phyloP scores from a whole-genome alignment of 2,329 filamentous ascomycete genomes.

The Paracamarosporium sp. region DNA sequence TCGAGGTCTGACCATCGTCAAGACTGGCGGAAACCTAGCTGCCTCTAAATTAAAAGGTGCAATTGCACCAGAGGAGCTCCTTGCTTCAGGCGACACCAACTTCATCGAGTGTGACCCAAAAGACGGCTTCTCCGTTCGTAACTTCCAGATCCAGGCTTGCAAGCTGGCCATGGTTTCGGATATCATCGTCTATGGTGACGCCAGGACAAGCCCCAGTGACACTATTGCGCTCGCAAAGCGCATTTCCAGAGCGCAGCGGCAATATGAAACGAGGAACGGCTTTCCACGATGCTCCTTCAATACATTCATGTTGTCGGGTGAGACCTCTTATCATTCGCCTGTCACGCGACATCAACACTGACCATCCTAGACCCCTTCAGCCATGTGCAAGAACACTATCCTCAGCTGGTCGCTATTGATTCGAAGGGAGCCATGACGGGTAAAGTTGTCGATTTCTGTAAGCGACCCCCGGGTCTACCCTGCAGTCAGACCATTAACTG shows the following conservation, averaged over 20 bases:
- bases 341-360: slow-evolving; percentile 1
- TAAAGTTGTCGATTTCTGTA: slow-evolving; percentile 82
- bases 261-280: slow-evolving; percentile 71
- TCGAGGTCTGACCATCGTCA: slow-evolving; percentile 83
- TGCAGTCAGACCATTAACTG: slow-evolving; percentile 4
- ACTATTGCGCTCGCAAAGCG: slow-evolving; percentile 68
- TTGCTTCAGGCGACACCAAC: slow-evolving; percentile 62
- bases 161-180: slow-evolving; percentile 90
- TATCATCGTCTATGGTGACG: slow-evolving; percentile 88
- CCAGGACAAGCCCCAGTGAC: slow-evolving; percentile 66
- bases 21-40: slow-evolving; percentile 81
- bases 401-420: slow-evolving; percentile 77
- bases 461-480: slow-evolving; percentile 28
- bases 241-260: slow-evolving; percentile 77
- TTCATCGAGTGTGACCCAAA: slow-evolving; percentile 86
- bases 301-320: slow-evolving; percentile 77
- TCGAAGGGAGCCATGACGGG: slow-evolving; percentile 75
- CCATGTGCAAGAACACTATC: slow-evolving; percentile 71
- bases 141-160: slow-evolving; percentile 94
- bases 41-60: slow-evolving; percentile 84
- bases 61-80: slow-evolving; percentile 79
- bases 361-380: slow-evolving; percentile 33
- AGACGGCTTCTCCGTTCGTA: slow-evolving; percentile 93
- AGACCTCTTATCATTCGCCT: slow-evolving; percentile 28
- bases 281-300: slow-evolving; percentile 71